Percentiles rank a stretch among this genome's conserved stretches.
phyloP scores from a whole-genome alignment of 331 rosid genomes.

The Acacia pycnantha region DNA sequence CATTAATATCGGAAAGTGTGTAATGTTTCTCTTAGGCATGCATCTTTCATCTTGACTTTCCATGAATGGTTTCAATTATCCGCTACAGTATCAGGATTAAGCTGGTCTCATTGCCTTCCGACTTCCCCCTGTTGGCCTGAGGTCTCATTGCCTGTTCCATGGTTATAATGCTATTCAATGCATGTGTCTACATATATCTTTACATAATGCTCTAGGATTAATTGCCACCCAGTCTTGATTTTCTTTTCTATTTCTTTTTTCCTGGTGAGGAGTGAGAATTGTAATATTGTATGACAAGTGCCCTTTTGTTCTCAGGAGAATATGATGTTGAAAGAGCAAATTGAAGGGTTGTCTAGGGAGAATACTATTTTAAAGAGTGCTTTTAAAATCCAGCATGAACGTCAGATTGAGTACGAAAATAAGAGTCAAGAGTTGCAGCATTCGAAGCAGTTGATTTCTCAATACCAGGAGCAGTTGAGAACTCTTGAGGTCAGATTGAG shows the following conservation, averaged over 20 bases:
- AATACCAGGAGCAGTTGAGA: conserved; percentile 84
- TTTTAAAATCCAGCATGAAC: conserved; percentile 70
- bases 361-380: conserved; percentile 69
- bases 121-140: not conserved
- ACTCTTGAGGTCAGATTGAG: conserved; percentile 73
- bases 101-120: not conserved
- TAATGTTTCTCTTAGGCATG: not conserved
- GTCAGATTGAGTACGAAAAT: conserved; percentile 69
- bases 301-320: conserved; percentile 62
- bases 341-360: conserved; percentile 69
- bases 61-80: conserved; percentile 1
- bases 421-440: conserved; percentile 71
- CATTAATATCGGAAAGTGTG: not conserved
- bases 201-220: not conserved
- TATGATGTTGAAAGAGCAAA: conserved; percentile 75
- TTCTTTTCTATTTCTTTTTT: not conserved
- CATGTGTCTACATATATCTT: not conserved
- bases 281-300: conserved; percentile 10
- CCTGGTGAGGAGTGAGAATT: not conserved
- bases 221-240: not conserved
- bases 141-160: not conserved
- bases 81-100: not conserved
- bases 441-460: conserved; percentile 75
- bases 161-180: conserved; percentile 2
- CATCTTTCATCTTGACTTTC: not conserved